Evolutionary conservation across 1,139 yeast species (phyloP).

Genomic region (Nakaseomyces delphensis): DNA sequence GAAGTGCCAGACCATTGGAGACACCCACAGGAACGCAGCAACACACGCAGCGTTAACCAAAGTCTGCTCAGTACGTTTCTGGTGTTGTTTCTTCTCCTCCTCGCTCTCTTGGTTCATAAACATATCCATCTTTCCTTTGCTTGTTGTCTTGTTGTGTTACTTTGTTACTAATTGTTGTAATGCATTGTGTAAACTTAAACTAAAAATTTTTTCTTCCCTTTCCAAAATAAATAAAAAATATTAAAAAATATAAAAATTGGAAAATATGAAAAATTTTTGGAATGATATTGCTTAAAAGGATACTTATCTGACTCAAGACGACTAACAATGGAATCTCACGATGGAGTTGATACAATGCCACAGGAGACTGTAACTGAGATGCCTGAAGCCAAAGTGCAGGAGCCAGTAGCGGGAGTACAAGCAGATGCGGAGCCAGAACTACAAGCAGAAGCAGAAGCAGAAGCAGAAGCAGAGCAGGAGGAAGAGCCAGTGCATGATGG

Average conservation of each 20-base stretch:
- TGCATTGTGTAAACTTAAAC: no score
- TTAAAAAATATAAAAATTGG: no score
- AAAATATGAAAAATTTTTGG: no score
- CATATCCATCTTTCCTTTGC: constrained; percentile 37
- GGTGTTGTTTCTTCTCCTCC: constrained; percentile 70
- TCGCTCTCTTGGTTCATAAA: constrained; percentile 69
- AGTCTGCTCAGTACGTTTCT: constrained; percentile 58
- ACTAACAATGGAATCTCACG: no score
- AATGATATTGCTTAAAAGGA: no score
- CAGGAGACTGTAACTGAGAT: not conserved
- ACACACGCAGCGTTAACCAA: constrained; percentile 58
- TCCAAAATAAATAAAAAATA: no score
- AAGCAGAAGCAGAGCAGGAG: not conserved
- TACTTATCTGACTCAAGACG: no score
- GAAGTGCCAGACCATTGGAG: constrained; percentile 58
- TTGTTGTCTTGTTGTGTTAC: not conserved
- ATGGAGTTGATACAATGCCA: no score
- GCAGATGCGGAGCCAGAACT: not conserved
- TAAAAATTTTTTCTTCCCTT: no score
- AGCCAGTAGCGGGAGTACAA: no score
- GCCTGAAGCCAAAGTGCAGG: not conserved
- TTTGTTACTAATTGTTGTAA: no score
- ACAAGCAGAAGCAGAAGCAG: no score
- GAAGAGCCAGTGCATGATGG: not conserved
- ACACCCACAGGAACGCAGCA: constrained; percentile 72